phyloP scores from a whole-genome alignment of 2,329 filamentous ascomycete species.

The Scopulariopsis brevicaulis region DNA sequence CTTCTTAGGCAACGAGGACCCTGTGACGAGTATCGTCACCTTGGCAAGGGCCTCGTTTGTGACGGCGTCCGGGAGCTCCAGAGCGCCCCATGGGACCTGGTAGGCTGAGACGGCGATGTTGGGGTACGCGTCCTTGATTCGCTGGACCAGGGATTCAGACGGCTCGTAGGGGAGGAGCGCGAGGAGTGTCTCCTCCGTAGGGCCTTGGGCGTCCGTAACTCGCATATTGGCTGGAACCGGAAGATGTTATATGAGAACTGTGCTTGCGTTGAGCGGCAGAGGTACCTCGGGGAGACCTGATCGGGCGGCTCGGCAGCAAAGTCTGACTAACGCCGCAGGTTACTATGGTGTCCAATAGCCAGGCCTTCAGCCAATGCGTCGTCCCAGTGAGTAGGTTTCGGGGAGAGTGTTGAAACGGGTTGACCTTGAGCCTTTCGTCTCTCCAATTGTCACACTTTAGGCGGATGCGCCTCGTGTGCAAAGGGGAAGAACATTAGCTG shows the following conservation, averaged over 20 bases:
- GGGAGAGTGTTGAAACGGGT: too few relatives aligned
- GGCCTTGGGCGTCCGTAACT: neutral
- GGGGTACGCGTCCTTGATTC: constrained; percentile 26
- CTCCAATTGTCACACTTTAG: too few relatives aligned
- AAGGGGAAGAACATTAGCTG: too few relatives aligned
- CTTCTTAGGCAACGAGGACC: constrained; percentile 26
- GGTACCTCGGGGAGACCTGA: too few relatives aligned
- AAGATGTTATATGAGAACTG: neutral
- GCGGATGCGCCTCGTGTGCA: too few relatives aligned
- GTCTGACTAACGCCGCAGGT: too few relatives aligned
- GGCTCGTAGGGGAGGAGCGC: constrained; percentile 22
- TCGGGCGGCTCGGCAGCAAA: too few relatives aligned
- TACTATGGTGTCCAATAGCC: too few relatives aligned
- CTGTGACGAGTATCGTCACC: constrained; percentile 36
- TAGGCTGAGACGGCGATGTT: constrained; percentile 26
- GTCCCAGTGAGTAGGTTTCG: too few relatives aligned
- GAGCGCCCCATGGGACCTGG: constrained; percentile 16
- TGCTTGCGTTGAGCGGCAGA: too few relatives aligned
- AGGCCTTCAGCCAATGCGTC: too few relatives aligned
- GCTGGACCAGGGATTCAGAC: constrained; percentile 20
- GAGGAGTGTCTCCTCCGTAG: constrained; percentile 32
- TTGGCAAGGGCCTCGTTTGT: constrained; percentile 29
- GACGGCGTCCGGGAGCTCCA: constrained; percentile 12
- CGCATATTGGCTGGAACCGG: neutral
- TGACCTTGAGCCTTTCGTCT: too few relatives aligned